Base-by-base conservation (phyloP, 257 asterid species). In the Cynanchum wilfordii region DNA sequence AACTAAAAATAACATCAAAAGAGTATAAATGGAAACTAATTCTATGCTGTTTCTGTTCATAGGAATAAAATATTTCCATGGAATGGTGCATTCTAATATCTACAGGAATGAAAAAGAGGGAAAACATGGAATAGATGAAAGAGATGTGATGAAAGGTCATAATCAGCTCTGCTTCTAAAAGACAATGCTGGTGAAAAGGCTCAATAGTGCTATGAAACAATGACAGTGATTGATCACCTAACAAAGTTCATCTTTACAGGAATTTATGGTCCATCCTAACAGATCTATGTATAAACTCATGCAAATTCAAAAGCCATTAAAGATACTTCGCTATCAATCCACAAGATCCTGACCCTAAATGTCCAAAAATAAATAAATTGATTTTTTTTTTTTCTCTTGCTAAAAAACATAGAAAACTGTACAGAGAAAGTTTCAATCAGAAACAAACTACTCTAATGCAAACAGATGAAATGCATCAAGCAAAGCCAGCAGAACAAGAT, bases 401-500 rank as follows among this genome's bases (percentile, higher is more conserved):
- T n/a, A 66, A 9, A 44, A 44, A 42, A 15, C 22, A 29, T 17
- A 10, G 16, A 42, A 59, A 60, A 49, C 60, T 17, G 50, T 36
- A 24, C 8, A 0, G 69, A 72, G 54, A 3, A 7, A 22, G 49
- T 10, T 38, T 27, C 17, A 52, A 29, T 47, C n/a, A 30, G 55
- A 9, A 29, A 50, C 30, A 9, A 29, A 50, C 49, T 30, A 13
- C 47, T 24, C 59, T 5, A 1, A 19, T 6, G 27, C 2, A 13
- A 54, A 54, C 25, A 54, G n/a, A 54, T 54, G 62, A 3, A 20
- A 62, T 22, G 25, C 40, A 64, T 62, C 20, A 62, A 19, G 8
- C 56, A 45, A 75, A 19, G 40, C 24, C 68, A 56, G 68, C 27
- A 44, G 71, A 72, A 65, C 42, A 42, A 75, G 77, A 51, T 54